A percentile compares a stretch with the other conserved stretches of the same genome.
Conservation (phyloP, 305 asterid genomes). For the Fraxinus sp. region DNA sequence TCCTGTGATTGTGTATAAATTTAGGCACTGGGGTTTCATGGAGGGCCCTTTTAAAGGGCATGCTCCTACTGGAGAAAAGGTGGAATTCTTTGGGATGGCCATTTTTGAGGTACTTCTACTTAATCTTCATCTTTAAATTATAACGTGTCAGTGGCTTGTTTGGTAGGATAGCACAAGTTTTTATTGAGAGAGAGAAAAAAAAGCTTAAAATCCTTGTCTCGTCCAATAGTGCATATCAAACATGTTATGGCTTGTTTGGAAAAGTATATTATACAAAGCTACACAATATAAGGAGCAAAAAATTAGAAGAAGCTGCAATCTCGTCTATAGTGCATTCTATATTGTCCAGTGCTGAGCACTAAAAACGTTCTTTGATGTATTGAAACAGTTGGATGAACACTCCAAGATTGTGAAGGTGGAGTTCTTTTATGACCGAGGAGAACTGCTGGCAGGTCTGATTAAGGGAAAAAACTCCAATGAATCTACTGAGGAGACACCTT, state of each 20-base stretch:
- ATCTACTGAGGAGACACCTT: background rate
- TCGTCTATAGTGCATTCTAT: background rate
- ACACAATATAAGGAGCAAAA: background rate
- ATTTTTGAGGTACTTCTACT: conserved; percentile 32
- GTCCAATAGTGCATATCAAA: too few species aligned
- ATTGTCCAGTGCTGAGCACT: background rate
- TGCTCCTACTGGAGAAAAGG: conserved; percentile 60
- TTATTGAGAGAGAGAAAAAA: too few species aligned
- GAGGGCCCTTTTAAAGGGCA: conserved; percentile 62
- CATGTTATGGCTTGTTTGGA: background rate
- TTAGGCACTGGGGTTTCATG: conserved; percentile 80
- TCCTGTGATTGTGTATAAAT: conserved; percentile 56
- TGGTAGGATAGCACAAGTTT: too few species aligned
- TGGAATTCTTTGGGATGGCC: conserved; percentile 52
- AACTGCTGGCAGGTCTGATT: conserved; percentile 46
- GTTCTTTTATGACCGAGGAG: conserved; percentile 66
- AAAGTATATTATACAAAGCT: background rate
- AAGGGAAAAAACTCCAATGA: conserved; percentile 38
- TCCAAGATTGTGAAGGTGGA: conserved; percentile 62
- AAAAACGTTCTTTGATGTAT: background rate
- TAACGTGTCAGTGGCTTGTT: too few species aligned
- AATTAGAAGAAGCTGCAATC: background rate
- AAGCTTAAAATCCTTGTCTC: too few species aligned
- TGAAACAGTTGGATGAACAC: conserved; percentile 51
- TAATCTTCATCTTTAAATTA: background rate